Evolutionary conservation across 495 filamentous ascomycete genomes (phyloP), one percentile per base, ranked within the genome.

Genomic region (Pyrenopolyporus hunteri): DNA sequence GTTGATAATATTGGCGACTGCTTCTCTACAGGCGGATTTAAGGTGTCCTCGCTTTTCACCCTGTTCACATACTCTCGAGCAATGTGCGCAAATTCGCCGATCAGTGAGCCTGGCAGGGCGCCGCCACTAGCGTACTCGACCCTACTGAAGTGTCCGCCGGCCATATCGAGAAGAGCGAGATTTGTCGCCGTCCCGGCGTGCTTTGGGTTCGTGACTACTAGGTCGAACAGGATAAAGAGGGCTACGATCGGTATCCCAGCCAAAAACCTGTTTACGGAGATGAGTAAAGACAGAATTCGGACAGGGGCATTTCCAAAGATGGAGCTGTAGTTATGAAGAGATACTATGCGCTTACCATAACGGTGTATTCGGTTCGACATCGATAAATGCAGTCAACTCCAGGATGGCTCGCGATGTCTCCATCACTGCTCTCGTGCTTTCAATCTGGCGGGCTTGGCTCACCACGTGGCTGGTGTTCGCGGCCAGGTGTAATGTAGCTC

Each of bases 151-250:
- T 74, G 69, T 0, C 71, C 72, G 2, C 62, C 73, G n/a, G 28
- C 56, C 17, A 74, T 66, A 25, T 72, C 73, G 2, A 77, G 53
- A 14, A 74, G 61, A 16, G 59, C 49, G 2, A 77, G 45, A 37
- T 77, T 77, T 2, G 59, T 63, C 29, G 42, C 61, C 1, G 73
- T 76, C 31, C 74, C 73, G n/a, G 70, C 51, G 46, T 76, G 72
- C 19, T 35, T 40, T 13, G 74, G 74, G 33, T 77, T 75, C 46
- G 75, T 73, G n/a, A 77, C 63, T 4, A 77, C 69, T 26, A 76
- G 66, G 19, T 77, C 74, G 33, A 77, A 77, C n/a, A 77, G 55
- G 26, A 77, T 67, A 25, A 77, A 77, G 11, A 77, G 46, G 13
- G 74, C 70, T 8, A 68, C 60, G n/a, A 76, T 55, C 10, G 74